Evolutionary conservation across 345 rosid species (phyloP).

Genomic region (Brassica carinata): DNA sequence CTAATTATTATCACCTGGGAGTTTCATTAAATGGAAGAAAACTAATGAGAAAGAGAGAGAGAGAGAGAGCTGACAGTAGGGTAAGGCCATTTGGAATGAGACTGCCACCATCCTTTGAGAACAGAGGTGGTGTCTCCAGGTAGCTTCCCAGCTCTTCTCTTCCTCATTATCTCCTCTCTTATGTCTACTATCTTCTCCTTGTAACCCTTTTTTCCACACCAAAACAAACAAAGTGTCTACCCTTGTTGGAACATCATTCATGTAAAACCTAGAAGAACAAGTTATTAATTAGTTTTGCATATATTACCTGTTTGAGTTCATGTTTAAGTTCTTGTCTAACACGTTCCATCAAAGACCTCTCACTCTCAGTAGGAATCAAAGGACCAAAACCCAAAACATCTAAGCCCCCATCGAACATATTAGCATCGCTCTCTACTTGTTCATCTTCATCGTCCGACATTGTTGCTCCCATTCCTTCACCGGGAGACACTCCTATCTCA

Average conservation of each 20-base stretch:
- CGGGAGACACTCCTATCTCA: conserved; percentile 87
- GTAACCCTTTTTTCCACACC: conserved; percentile 63
- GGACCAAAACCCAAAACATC: conserved; percentile 97
- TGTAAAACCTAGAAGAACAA: background rate
- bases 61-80: conserved; percentile 73
- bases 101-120: conserved; percentile 94
- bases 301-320: conserved; percentile 84
- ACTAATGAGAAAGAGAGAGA: background rate
- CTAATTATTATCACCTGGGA: background rate
- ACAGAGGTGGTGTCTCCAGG: conserved; percentile 97
- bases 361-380: conserved; percentile 91
- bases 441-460: conserved; percentile 99
- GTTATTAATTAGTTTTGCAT: background rate
- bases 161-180: conserved; percentile 94
- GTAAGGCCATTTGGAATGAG: conserved; percentile 97
- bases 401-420: conserved; percentile 74
- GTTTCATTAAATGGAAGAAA: background rate
- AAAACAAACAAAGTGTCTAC: background rate
- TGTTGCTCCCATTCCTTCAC: conserved; percentile 95
- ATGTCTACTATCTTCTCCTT: conserved; percentile 93
- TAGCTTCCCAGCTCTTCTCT: conserved; percentile 97
- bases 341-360: conserved; percentile 95
- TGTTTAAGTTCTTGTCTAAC: conserved; percentile 96
- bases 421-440: conserved; percentile 83
- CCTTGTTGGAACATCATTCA: conserved; percentile 9